Evolutionary conservation across 2,329 filamentous ascomycete species (phyloP), one percentile per base, ranked within the genome.

Genomic region (Trichoderma brevicompactum): DNA sequence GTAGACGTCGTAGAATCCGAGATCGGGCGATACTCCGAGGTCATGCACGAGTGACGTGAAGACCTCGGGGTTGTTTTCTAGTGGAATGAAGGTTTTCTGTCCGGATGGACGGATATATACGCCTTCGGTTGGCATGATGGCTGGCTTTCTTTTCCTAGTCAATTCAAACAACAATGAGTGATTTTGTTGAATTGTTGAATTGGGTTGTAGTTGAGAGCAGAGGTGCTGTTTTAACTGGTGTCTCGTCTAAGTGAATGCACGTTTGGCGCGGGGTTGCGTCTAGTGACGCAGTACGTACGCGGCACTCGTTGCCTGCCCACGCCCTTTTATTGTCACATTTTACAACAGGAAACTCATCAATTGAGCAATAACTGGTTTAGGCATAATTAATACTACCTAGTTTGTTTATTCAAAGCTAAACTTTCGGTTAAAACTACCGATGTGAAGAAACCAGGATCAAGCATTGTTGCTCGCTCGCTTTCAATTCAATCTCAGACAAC

Each of bases 1-100:
- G 81, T 87, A 94, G 75, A 96, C 89, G 75, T 96, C 92, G 78
- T 92, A 87, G 82, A 95, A 96, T 70, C 84, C 82, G 15, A 96
- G 82, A 43, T 83, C 79, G 32, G 81, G 74, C 1, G 90, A 89
- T 50, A 95, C 82, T 55, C 92, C 92, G 13, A 95, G 85, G 69
- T 88, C 86, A 74, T 87, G 86, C 32, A 90, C 84, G 15, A 96
- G 85, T 52, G 84, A 80, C 65, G 86, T 89, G 85, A 96, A 93
- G 54, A 94, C 87, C 72, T 90, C 88, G 0, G 92, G 91, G 76
- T 94, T 92, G 76, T 84, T 84, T 69, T 85, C 81, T 8, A 80
- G 74, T 1, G 78, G 78, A 19, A 80, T 78, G 52, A 80, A 74
- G 32, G 67, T 69, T 69, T 80, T 80, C 41, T 72, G 73, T 28